A percentile compares a stretch with the other conserved stretches of the same genome.
phyloP scores from a whole-genome alignment of 352 stramenopile species.

The Saprolegnia diclina region DNA sequence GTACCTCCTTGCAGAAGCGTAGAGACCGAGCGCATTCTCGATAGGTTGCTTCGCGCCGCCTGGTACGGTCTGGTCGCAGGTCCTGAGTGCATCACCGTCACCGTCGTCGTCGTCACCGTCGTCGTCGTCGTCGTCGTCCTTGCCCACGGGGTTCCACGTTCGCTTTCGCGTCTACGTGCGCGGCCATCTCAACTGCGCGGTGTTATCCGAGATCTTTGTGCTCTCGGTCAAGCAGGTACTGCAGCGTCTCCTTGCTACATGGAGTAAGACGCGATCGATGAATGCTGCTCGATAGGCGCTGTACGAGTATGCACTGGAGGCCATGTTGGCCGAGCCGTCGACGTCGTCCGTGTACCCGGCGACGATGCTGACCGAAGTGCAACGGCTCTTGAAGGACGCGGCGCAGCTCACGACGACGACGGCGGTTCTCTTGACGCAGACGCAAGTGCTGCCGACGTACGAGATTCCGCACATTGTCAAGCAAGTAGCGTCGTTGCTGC shows the following conservation, averaged over 20 bases:
- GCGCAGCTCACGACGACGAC: conserved; percentile 10
- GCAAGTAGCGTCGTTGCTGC: conserved; percentile 3
- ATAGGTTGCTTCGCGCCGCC: neutral
- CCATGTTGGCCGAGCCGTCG: conserved; percentile 32
- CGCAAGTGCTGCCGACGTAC: conserved; percentile 15
- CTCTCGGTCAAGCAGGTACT: conserved; percentile 52
- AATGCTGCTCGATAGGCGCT: conserved; percentile 33
- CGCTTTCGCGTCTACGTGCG: conserved; percentile 72
- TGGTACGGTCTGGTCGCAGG: conserved; percentile 10
- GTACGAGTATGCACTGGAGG: conserved; percentile 75
- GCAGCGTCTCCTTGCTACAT: neutral
- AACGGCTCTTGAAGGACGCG: neutral
- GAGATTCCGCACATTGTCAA: conserved; percentile 25
- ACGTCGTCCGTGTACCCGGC: conserved; percentile 6
- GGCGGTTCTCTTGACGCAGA: conserved; percentile 3
- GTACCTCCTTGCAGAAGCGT: neutral
- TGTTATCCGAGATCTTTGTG: conserved; percentile 59
- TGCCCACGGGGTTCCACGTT: conserved; percentile 30
- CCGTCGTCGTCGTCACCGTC: no score
- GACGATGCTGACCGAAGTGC: neutral
- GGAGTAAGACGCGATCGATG: neutral
- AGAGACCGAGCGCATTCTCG: no score
- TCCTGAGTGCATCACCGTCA: neutral
- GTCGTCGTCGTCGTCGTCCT: neutral
- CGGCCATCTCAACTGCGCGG: conserved; percentile 46